Percentiles rank a stretch among this genome's conserved stretches.
Evolutionary conservation across 2,329 filamentous ascomycete genomes (phyloP).

Genomic region (Claviceps fusiformis): DNA sequence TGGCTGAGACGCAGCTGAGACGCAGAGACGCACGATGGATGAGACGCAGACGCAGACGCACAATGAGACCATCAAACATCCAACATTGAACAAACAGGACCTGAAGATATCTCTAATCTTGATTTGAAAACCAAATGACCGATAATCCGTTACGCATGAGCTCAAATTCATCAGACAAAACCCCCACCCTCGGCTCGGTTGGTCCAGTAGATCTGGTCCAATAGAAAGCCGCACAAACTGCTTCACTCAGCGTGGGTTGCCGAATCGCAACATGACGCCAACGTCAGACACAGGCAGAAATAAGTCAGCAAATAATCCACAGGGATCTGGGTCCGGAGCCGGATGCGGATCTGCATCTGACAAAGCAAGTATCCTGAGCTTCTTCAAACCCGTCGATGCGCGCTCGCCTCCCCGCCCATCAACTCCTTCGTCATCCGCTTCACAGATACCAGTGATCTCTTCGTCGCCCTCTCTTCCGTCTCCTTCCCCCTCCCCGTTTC

Average conservation of each 20-base stretch:
- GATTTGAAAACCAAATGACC: not conserved
- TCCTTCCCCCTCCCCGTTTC: conserved; percentile 11
- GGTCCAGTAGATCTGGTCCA: not conserved
- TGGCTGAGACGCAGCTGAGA: too few relatives aligned
- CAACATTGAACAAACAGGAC: too few relatives aligned
- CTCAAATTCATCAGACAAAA: not conserved
- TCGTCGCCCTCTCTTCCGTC: conserved; percentile 8
- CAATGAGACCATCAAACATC: too few relatives aligned
- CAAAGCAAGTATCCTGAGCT: conserved; percentile 22
- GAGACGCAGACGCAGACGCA: too few relatives aligned
- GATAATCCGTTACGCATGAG: not conserved
- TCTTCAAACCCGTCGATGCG: conserved; percentile 21
- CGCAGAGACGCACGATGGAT: too few relatives aligned
- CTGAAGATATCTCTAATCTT: too few relatives aligned
- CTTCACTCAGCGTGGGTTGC: not conserved
- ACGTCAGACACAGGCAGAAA: conserved; percentile 13
- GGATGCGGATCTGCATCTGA: not conserved
- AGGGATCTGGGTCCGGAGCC: too few relatives aligned
- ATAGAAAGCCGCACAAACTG: not conserved
- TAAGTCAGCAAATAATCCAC: not conserved
- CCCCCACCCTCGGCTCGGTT: not conserved
- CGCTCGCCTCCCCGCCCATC: conserved; percentile 7
- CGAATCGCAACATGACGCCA: conserved; percentile 6
- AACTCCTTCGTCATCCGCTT: not conserved
- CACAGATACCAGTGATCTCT: conserved; percentile 1